Evolutionary conservation across 805 yeast genomes (phyloP).

Genomic region (Saccharomycopsis sp.): DNA sequence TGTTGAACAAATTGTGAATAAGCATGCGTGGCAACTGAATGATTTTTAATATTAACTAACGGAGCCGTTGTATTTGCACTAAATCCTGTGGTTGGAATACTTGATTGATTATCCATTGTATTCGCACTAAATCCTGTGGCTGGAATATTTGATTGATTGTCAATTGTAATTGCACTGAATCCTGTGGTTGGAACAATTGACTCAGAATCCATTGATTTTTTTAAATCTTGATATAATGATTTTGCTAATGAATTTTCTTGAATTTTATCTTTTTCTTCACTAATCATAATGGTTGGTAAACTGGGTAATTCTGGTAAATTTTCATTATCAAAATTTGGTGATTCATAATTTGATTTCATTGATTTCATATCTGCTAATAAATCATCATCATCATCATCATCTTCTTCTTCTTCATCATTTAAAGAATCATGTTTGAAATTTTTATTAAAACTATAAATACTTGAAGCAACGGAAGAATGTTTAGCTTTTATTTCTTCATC

Average conservation of each 20-base stretch:
- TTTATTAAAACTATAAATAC: constrained; percentile 15
- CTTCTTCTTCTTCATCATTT: background rate
- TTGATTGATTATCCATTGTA: constrained; percentile 1
- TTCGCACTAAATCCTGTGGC: constrained; percentile 1
- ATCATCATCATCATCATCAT: constrained; percentile 9
- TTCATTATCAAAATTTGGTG: too few species aligned
- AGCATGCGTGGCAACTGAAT: too few species aligned
- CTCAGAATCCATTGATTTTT: background rate
- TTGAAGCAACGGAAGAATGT: constrained; percentile 14
- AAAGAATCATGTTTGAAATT: constrained; percentile 5
- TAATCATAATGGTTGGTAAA: constrained; percentile 11
- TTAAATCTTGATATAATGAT: constrained; percentile 3
- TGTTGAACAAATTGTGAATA: too few species aligned
- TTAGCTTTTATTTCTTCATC: constrained; percentile 6
- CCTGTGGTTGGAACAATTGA: background rate
- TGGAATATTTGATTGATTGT: background rate
- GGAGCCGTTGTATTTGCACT: constrained; percentile 6
- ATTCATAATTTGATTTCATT: constrained; percentile 5
- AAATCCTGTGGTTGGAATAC: constrained; percentile 3
- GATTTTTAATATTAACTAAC: too few species aligned
- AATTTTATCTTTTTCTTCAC: background rate
- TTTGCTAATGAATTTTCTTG: constrained; percentile 3
- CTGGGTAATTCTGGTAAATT: too few species aligned
- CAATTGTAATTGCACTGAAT: background rate
- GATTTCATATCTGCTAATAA: constrained; percentile 9